Percentiles rank a stretch among this genome's conserved stretches.
Conservation (phyloP, 2,329 filamentous ascomycete species). For the Neopestalotiopsis clavispora region DNA sequence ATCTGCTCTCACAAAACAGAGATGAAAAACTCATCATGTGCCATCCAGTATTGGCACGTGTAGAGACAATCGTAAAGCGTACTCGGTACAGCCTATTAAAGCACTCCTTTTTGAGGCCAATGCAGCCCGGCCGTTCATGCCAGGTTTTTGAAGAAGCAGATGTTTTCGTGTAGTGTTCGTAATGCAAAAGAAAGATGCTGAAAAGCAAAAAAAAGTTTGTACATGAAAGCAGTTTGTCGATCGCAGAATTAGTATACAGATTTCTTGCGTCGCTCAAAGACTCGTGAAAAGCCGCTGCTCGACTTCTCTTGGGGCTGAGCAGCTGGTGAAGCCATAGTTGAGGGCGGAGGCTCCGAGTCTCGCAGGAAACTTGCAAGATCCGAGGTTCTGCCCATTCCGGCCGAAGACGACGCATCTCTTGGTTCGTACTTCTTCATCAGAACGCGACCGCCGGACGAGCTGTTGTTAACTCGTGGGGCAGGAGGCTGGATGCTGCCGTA, state of each 20-base stretch:
- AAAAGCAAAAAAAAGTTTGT: slow-evolving; percentile 21
- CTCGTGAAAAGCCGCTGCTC: slow-evolving; percentile 48
- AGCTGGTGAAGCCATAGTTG: slow-evolving; percentile 32
- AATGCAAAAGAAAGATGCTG: not conserved
- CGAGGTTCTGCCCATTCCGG: slow-evolving; percentile 55
- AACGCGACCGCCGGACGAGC: slow-evolving; percentile 44
- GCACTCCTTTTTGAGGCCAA: not conserved
- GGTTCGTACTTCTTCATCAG: slow-evolving; percentile 65
- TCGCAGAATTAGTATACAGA: slow-evolving; percentile 34
- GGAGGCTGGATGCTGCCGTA: slow-evolving; percentile 4
- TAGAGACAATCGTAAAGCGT: not conserved
- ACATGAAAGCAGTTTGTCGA: slow-evolving; percentile 22
- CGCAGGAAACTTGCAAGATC: slow-evolving; percentile 77
- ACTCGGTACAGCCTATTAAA: not conserved
- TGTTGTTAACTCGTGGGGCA: slow-evolving; percentile 22
- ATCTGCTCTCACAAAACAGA: not conserved
- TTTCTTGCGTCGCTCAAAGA: slow-evolving; percentile 58
- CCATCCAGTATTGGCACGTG: not conserved
- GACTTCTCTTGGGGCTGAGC: slow-evolving; percentile 38
- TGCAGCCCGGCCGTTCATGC: not conserved
- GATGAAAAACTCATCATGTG: not conserved
- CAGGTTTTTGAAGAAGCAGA: not conserved
- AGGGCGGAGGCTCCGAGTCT: slow-evolving; percentile 67
- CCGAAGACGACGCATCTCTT: slow-evolving; percentile 49
- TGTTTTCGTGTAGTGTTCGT: not conserved